These are phyloP conservation scores for Ambrosia artemisiifolia DNA, from an alignment of 129 eudicot species.

Conservation along the genomic window DNA sequence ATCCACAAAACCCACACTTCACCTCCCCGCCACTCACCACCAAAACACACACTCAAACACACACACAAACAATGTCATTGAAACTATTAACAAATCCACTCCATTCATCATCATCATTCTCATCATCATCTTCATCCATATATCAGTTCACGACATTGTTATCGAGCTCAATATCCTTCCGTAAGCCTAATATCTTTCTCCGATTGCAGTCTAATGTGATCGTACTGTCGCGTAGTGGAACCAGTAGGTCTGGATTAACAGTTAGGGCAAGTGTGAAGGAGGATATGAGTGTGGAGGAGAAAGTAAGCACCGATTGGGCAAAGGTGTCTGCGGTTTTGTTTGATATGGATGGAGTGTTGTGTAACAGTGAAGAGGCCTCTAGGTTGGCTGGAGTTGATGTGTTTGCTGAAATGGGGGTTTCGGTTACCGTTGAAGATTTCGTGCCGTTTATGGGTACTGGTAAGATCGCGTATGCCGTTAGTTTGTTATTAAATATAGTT, in stretches of 20 bases:
- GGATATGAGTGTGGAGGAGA: constrained; percentile 37
- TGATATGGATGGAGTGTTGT: constrained; percentile 98
- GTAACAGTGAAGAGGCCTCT: constrained; percentile 89
- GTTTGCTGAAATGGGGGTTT: constrained; percentile 89
- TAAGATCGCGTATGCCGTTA: constrained; percentile 13
- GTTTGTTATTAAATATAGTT: background rate
- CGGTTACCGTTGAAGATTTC: constrained; percentile 75
- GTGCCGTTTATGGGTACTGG: constrained; percentile 96
- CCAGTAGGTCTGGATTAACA: constrained; percentile 13
- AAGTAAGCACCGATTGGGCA: constrained; percentile 51
- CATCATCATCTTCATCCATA: constrained; percentile 29
- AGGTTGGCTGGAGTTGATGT: constrained; percentile 82
- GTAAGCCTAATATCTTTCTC: constrained; percentile 20
- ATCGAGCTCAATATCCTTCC: constrained; percentile 26
- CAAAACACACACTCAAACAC: background rate
- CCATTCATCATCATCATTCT: constrained; percentile 25
- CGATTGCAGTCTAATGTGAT: constrained; percentile 27
- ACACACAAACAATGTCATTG: constrained; percentile 50
- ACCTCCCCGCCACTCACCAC: constrained; percentile 59
- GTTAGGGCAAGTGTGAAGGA: constrained; percentile 44
- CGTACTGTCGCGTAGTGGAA: constrained; percentile 21
- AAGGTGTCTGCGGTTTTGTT: constrained; percentile 94
- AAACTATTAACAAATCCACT: constrained; percentile 33
- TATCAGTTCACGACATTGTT: constrained; percentile 33
- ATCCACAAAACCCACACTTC: constrained; percentile 31